phyloP scores from a whole-genome alignment of 352 stramenopile species.

The Phytophthora hybrid region DNA sequence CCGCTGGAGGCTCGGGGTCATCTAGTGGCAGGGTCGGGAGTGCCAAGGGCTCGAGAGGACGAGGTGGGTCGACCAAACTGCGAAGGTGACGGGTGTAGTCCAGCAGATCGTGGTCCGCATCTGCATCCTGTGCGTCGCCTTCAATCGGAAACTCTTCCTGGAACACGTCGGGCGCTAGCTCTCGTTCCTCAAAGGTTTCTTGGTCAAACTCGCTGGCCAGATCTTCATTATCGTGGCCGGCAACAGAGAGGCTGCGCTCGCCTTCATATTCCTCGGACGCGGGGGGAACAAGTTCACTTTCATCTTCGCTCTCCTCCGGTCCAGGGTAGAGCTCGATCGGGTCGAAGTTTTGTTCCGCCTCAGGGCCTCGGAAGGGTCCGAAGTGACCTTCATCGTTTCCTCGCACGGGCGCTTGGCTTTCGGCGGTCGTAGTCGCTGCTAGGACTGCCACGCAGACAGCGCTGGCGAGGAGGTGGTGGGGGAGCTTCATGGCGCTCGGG shows the following conservation, averaged over 20 bases:
- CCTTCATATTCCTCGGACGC: background rate
- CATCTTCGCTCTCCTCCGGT: background rate
- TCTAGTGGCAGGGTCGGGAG: background rate
- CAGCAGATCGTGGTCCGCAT: background rate
- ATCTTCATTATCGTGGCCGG: background rate
- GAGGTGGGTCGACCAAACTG: background rate
- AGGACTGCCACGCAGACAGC: background rate
- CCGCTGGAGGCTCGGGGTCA: background rate
- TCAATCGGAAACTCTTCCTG: background rate
- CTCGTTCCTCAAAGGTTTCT: background rate
- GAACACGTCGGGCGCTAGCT: background rate
- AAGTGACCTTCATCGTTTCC: background rate
- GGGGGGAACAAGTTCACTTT: background rate
- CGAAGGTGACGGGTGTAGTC: background rate
- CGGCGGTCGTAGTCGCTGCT: background rate
- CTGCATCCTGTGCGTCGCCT: background rate
- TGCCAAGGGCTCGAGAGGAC: background rate
- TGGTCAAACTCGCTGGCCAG: background rate
- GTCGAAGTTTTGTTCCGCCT: background rate
- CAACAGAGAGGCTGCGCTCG: background rate
- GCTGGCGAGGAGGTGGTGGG: background rate
- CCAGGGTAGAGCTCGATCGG: background rate
- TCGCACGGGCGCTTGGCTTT: background rate
- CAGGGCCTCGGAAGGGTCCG: background rate
- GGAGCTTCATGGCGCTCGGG: background rate